Evolutionary conservation across 2,329 filamentous ascomycete genomes (phyloP).

Genomic region (Venturia pyrina): DNA sequence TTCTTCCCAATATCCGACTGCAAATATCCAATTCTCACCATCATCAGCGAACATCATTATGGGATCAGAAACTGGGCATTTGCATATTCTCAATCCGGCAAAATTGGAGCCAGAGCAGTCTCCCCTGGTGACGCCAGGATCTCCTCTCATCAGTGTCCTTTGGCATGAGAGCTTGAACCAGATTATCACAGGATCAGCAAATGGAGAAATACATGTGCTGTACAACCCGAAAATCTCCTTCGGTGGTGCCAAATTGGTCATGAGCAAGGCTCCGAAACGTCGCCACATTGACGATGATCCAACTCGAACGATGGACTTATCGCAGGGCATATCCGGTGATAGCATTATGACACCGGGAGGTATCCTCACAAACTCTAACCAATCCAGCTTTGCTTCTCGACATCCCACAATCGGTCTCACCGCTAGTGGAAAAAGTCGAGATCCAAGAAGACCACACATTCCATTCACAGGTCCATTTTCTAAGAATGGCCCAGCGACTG

Average conservation of each 20-base stretch:
- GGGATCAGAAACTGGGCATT: conserved; percentile 72
- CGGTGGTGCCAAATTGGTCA: conserved; percentile 75
- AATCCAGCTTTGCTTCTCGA: conserved; percentile 43
- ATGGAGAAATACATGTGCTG: conserved; percentile 78
- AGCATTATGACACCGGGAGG: conserved; percentile 57
- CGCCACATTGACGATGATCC: conserved; percentile 93
- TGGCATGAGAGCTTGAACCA: conserved; percentile 97
- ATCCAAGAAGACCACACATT: conserved; percentile 76
- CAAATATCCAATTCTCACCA: conserved; percentile 83
- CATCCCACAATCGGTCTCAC: conserved; percentile 67
- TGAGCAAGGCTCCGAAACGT: conserved; percentile 89
- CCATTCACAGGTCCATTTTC: conserved; percentile 81
- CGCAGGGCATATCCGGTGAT: conserved; percentile 73
- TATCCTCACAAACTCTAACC: conserved; percentile 39
- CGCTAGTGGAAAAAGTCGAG: conserved; percentile 63
- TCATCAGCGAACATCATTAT: conserved; percentile 77
- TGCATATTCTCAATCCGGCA: conserved; percentile 89
- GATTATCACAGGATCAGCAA: conserved; percentile 87
- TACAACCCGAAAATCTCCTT: conserved; percentile 79
- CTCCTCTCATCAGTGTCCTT: conserved; percentile 69
- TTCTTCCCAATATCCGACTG: conserved; percentile 71
- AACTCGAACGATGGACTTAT: conserved; percentile 72
- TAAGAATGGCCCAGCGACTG: conserved; percentile 74
- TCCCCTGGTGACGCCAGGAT: conserved; percentile 79
- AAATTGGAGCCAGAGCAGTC: conserved; percentile 77